Evolutionary conservation across 2,329 filamentous ascomycete genomes (phyloP).

Genomic region (Colletotrichum sp.): DNA sequence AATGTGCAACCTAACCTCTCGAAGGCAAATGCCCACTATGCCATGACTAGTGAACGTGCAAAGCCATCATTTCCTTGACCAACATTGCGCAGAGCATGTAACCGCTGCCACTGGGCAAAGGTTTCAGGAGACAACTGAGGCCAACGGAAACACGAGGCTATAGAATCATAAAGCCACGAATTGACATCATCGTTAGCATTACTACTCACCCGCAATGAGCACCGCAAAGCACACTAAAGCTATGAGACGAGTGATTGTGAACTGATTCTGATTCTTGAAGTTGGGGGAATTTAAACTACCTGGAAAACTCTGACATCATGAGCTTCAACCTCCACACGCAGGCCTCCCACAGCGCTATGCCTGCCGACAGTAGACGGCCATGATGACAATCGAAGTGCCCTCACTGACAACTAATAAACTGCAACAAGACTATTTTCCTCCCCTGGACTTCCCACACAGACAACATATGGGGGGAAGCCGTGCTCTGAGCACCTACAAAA

Average conservation of each 20-base stretch:
- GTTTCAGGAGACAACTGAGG: not conserved
- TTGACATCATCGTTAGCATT: not conserved
- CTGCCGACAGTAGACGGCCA: constrained; percentile 2
- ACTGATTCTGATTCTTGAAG: constrained; percentile 8
- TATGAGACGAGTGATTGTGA: not conserved
- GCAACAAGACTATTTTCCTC: constrained; percentile 8
- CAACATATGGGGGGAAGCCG: not conserved
- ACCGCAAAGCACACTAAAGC: not conserved
- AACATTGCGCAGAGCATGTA: not conserved
- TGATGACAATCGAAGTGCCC: constrained; percentile 4
- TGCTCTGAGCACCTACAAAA: constrained; percentile 1
- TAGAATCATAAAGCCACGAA: not conserved
- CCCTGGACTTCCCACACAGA: not conserved
- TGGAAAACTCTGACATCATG: constrained; percentile 1
- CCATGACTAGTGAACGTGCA: not conserved
- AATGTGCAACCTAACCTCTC: not conserved
- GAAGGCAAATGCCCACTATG: not conserved
- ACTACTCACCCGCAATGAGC: not conserved
- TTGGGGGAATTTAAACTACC: constrained; percentile 14
- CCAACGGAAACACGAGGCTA: not conserved
- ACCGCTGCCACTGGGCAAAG: not conserved
- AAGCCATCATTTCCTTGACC: not conserved
- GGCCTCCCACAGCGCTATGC: constrained; percentile 16
- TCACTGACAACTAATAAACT: not conserved
- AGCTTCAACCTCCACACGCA: constrained; percentile 5